Conservation (phyloP, 1,284 basidiomycete genomes). For the Coniferiporia sulphurascens region DNA sequence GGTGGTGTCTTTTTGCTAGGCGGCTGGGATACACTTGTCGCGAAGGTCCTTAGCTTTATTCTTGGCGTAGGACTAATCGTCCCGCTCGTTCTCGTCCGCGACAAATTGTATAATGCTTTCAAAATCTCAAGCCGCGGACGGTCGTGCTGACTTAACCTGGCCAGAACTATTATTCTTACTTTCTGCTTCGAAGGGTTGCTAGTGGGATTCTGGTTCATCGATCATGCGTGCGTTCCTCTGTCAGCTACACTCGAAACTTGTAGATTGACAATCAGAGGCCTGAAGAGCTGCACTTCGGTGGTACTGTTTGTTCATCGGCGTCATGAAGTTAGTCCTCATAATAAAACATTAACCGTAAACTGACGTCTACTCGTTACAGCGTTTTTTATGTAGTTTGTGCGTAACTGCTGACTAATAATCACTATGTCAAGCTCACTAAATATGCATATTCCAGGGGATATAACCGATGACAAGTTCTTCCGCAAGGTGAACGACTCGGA, state of each 20-base stretch:
- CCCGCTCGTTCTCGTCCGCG: conserved; percentile 72
- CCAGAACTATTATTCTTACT: conserved; percentile 73
- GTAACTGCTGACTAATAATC: conserved; percentile 25
- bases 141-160: conserved; percentile 11
- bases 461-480: conserved; percentile 81
- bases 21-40: conserved; percentile 73
- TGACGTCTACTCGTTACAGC: conserved; percentile 32
- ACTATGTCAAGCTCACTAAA: background rate
- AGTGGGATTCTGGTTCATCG: conserved; percentile 82
- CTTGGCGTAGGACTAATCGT: conserved; percentile 69
- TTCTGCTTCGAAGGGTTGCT: conserved; percentile 69
- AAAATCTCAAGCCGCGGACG: conserved; percentile 16
- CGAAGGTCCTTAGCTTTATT: conserved; percentile 79
- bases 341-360: conserved; percentile 6
- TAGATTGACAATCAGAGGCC: conserved; percentile 6
- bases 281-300: conserved; percentile 60
- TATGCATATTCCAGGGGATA: conserved; percentile 56
- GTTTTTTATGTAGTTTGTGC: conserved; percentile 73
- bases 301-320: conserved; percentile 78
- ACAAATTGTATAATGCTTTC: conserved; percentile 64
- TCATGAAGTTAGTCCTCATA: conserved; percentile 65
- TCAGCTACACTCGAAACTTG: conserved; percentile 2
- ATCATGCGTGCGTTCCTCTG: conserved; percentile 57
- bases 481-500: conserved; percentile 82
- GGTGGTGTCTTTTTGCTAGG: conserved; percentile 76